Percentiles rank a stretch among this genome's conserved stretches.
Evolutionary conservation across 257 asterid species (phyloP).

Genomic region (Plectranthus barbatus): DNA sequence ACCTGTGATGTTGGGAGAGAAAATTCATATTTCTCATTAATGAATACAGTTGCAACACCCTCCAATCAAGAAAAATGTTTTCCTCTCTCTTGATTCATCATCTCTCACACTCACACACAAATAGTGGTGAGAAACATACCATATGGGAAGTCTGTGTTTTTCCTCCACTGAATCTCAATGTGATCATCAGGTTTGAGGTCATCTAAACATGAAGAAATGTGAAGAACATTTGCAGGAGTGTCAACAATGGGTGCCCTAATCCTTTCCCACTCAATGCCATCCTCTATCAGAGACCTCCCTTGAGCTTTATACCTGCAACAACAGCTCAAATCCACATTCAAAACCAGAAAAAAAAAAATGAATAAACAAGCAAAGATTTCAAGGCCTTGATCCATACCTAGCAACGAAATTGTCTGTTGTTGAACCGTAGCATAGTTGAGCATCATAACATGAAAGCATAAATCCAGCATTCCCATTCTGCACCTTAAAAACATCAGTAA

Average conservation of each 20-base stretch:
- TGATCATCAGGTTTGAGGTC: constrained; percentile 80
- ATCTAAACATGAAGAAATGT: constrained; percentile 56
- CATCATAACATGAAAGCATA: constrained; percentile 90
- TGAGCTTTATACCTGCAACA: constrained; percentile 51
- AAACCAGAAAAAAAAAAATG: neutral
- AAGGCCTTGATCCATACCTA: constrained; percentile 36
- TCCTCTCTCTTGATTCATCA: neutral
- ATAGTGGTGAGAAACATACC: constrained; percentile 30
- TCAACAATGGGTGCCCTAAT: constrained; percentile 59
- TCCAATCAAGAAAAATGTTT: neutral
- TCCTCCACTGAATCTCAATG: constrained; percentile 93
- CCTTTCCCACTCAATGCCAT: constrained; percentile 63
- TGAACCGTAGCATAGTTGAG: constrained; percentile 65
- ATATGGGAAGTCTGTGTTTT: constrained; percentile 60
- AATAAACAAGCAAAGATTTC: neutral
- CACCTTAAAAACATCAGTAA: constrained; percentile 25
- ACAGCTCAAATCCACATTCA: neutral
- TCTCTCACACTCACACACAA: constrained; percentile 2
- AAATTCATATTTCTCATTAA: constrained; percentile 19
- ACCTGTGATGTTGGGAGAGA: constrained; percentile 41
- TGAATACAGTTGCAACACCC: constrained; percentile 18
- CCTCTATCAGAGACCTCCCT: constrained; percentile 68
- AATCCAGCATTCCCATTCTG: constrained; percentile 85
- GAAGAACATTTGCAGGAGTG: constrained; percentile 50
- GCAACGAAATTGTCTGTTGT: constrained; percentile 66